Percentiles rank a stretch among this genome's conserved stretches.
These are phyloP conservation scores for Luffa aegyptiaca DNA, from an alignment of 306 rosid species.

Conservation along the genomic window DNA sequence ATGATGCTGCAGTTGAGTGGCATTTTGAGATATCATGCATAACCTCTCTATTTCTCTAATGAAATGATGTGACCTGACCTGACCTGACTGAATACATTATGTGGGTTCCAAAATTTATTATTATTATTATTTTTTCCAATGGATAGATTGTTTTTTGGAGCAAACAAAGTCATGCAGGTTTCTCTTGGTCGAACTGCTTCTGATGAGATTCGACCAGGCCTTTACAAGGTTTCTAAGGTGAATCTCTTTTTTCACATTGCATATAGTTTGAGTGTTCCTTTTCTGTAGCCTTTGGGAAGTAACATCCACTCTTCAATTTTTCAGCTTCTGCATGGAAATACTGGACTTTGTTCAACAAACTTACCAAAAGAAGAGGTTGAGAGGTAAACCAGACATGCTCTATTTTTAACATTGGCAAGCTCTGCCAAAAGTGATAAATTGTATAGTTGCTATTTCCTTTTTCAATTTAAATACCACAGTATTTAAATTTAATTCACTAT, in stretches of 20 bases:
- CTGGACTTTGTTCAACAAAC: conserved; percentile 73
- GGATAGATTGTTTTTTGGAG: conserved; percentile 72
- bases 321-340: conserved; percentile 75
- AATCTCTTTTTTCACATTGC: not conserved
- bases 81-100: not conserved
- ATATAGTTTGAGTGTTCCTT: not conserved
- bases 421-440: not conserved
- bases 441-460: not conserved
- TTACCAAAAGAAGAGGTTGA: conserved; percentile 72
- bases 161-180: conserved; percentile 94
- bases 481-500: not conserved
- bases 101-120: not conserved
- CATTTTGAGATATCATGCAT: not conserved
- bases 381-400: conserved; percentile 32
- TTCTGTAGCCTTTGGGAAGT: not conserved
- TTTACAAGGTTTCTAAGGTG: conserved; percentile 79
- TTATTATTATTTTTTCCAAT: not conserved
- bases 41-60: not conserved
- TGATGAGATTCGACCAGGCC: conserved; percentile 48
- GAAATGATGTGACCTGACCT: not conserved
- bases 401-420: not conserved
- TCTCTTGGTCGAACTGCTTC: conserved; percentile 68
- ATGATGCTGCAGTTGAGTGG: not conserved
- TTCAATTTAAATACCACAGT: not conserved
- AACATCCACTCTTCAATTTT: not conserved